These are phyloP conservation scores for Euphorbia pulcherrima DNA, from an alignment of 345 rosid genomes.

Conservation along the genomic window DNA sequence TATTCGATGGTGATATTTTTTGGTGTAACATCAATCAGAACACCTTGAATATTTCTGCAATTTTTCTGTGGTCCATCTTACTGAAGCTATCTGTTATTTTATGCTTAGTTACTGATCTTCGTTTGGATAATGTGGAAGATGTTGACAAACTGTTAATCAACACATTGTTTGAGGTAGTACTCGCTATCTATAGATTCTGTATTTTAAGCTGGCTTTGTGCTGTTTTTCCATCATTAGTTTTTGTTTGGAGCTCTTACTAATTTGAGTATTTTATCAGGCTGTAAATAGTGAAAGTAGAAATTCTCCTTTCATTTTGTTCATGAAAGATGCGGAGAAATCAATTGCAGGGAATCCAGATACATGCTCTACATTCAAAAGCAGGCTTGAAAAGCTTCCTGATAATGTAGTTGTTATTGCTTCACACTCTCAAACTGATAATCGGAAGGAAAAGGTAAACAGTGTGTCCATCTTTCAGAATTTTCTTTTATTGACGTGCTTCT, in stretches of 20 bases:
- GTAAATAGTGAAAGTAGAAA: slow-evolving; percentile 62
- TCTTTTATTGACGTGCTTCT: neutral
- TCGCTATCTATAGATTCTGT: neutral
- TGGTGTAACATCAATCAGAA: neutral
- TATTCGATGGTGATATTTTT: slow-evolving; percentile 7
- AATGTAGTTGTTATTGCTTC: slow-evolving; percentile 75
- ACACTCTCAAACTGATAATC: slow-evolving; percentile 64
- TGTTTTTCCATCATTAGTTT: slow-evolving; percentile 15
- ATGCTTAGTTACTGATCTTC: slow-evolving; percentile 60
- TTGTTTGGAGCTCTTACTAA: slow-evolving; percentile 13
- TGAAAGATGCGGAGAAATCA: slow-evolving; percentile 94
- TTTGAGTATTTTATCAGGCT: slow-evolving; percentile 41
- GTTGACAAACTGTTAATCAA: slow-evolving; percentile 59
- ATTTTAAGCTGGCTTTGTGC: slow-evolving; percentile 8
- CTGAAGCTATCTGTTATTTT: slow-evolving; percentile 21
- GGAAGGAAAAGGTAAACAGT: slow-evolving; percentile 70
- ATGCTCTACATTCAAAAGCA: slow-evolving; percentile 60
- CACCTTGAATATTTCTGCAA: neutral
- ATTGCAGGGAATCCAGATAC: slow-evolving; percentile 64
- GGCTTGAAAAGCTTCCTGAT: slow-evolving; percentile 69
- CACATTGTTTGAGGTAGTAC: slow-evolving; percentile 76
- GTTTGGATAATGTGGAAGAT: slow-evolving; percentile 52
- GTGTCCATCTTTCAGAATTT: neutral
- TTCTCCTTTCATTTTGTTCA: slow-evolving; percentile 76
- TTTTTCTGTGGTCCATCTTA: slow-evolving; percentile 14